Evolutionary conservation across 2,329 filamentous ascomycete species (phyloP).

Genomic region (Phialophora tarda): DNA sequence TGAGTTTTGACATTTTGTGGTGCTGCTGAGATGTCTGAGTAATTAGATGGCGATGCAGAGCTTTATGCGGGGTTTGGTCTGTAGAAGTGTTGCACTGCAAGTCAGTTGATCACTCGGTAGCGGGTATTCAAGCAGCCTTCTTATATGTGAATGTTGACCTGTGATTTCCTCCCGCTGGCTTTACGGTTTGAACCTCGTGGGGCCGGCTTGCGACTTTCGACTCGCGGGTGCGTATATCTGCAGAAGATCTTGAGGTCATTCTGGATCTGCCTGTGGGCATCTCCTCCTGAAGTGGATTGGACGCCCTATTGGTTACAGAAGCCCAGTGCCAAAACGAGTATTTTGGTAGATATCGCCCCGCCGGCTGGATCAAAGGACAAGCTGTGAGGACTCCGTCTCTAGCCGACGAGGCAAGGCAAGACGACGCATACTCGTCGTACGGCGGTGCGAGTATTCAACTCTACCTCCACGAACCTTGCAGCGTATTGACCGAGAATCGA

Average conservation of each 20-base stretch:
- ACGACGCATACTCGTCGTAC: neutral
- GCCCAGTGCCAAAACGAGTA: neutral
- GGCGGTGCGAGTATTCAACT: neutral
- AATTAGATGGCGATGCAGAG: neutral
- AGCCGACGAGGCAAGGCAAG: neutral
- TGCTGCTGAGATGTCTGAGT: neutral
- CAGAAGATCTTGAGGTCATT: neutral
- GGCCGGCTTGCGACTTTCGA: neutral
- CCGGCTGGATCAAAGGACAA: neutral
- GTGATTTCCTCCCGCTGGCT: neutral
- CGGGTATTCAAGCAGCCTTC: neutral
- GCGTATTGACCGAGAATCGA: no score
- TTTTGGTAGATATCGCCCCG: neutral
- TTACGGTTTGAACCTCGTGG: neutral
- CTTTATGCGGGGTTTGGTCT: neutral
- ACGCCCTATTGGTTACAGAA: neutral
- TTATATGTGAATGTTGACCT: neutral
- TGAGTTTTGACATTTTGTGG: constrained; percentile 36
- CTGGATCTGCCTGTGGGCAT: neutral
- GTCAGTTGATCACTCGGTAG: neutral
- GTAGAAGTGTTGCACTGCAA: neutral
- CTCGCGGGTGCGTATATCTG: neutral
- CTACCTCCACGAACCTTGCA: neutral
- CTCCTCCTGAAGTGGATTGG: neutral
- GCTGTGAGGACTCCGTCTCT: neutral